Conservation (phyloP, 805 yeast genomes). For the Wickerhamiella galacta region DNA sequence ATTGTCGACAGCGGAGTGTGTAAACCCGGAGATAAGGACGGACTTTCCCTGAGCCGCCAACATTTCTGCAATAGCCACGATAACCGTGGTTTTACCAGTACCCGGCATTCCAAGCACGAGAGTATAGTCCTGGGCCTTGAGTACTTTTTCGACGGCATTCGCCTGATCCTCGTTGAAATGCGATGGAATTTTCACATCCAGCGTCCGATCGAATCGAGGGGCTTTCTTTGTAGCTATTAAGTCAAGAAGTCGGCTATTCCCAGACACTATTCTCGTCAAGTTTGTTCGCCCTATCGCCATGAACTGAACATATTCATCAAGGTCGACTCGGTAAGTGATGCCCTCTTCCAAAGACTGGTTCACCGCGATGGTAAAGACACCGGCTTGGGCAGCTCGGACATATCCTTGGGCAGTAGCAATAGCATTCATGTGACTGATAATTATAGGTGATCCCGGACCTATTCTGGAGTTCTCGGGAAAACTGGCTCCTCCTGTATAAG, state of each 20-base stretch:
- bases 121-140: slow-evolving; percentile 56
- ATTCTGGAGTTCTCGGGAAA: slow-evolving; percentile 4
- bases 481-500: background rate
- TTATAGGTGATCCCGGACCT: background rate
- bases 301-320: slow-evolving; percentile 60
- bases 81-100: slow-evolving; percentile 87
- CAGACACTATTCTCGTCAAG: slow-evolving; percentile 46
- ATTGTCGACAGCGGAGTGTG: slow-evolving; percentile 94
- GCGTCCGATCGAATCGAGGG: slow-evolving; percentile 27
- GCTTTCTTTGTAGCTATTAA: slow-evolving; percentile 36
- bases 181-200: slow-evolving; percentile 5
- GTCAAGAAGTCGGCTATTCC: slow-evolving; percentile 22
- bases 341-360: slow-evolving; percentile 32
- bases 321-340: slow-evolving; percentile 47
- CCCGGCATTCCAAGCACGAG: slow-evolving; percentile 96
- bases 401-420: slow-evolving; percentile 4
- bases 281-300: slow-evolving; percentile 65
- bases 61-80: slow-evolving; percentile 52
- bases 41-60: slow-evolving; percentile 45
- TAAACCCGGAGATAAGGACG: slow-evolving; percentile 67
- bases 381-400: slow-evolving; percentile 22
- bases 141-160: slow-evolving; percentile 46
- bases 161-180: slow-evolving; percentile 56
- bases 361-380: slow-evolving; percentile 33
- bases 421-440: slow-evolving; percentile 1